Percentiles rank a stretch among this genome's conserved stretches.
phyloP scores from a whole-genome alignment of 2,329 filamentous ascomycete species.

The Colletotrichum lindemuthianum region DNA sequence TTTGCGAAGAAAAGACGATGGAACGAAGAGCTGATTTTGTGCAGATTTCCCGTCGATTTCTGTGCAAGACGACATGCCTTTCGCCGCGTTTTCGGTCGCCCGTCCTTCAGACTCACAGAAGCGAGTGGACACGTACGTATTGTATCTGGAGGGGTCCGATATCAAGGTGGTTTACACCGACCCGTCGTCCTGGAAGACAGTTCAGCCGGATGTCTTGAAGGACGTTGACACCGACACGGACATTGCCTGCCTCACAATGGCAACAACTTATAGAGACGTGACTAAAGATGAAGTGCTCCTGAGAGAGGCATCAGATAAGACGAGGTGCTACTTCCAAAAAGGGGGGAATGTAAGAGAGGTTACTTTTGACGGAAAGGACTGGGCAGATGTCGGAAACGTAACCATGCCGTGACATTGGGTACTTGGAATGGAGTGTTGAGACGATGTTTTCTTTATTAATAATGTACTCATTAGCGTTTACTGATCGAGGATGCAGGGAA shows the following conservation, averaged over 20 bases:
- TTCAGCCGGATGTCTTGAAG: background rate
- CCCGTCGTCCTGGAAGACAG: background rate
- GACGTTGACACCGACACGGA: slow-evolving; percentile 14
- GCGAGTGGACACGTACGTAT: slow-evolving; percentile 7
- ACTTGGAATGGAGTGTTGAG: background rate
- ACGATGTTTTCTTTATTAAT: too few relatives aligned
- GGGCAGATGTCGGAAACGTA: background rate
- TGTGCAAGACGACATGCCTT: background rate
- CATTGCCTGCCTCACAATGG: slow-evolving; percentile 23
- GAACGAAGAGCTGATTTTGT: too few relatives aligned
- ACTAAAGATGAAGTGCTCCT: background rate
- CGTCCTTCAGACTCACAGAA: background rate
- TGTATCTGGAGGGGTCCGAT: background rate
- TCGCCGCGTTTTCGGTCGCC: slow-evolving; percentile 17
- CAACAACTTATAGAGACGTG: background rate
- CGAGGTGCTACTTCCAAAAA: slow-evolving; percentile 14
- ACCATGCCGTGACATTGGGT: background rate
- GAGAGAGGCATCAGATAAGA: background rate
- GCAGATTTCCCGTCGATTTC: slow-evolving; percentile 8
- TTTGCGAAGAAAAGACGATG: too few relatives aligned
- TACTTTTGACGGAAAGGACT: background rate
- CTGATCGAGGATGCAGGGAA: too few relatives aligned
- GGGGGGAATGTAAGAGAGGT: slow-evolving; percentile 9
- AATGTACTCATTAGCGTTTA: too few relatives aligned
- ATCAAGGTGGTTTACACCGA: slow-evolving; percentile 15